Evolutionary conservation across 176 grass and related monocot genomes (phyloP), one percentile per base, ranked within the genome.

Genomic region (Carex cristatella): DNA sequence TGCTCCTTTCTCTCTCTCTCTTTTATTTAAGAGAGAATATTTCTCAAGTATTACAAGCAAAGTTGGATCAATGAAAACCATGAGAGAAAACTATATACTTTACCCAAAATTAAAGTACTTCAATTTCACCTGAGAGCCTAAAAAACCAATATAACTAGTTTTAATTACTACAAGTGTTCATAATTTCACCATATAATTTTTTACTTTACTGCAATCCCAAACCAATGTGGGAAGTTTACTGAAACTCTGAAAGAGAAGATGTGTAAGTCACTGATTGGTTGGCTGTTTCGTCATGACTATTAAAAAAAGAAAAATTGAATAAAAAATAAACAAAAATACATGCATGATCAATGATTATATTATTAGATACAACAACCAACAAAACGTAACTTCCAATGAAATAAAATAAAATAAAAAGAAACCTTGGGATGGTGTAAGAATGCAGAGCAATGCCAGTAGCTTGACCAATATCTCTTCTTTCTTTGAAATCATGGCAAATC

Each of bases 391-490:
- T 57, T 55, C 0, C 13, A 78, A 40, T 40, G 5, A 40, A 40
- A 27, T 56, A 77, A 55, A 76, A 76, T 76, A 76, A 28, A 11
- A 33, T 77, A 56, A 32, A 61, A 16, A 5, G 10, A 23, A 53
- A 90, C 89, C 89, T 90, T 87, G 81, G 19, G 85, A 84, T 70
- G 65, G 59, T 81, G 56, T 49, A 55, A 90, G 79, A 12, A 87
- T 67, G 81, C 54, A 81, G 74, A 87, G 85, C 49, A 90, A 55
- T 56, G 83, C 71, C 54, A 90, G 54, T 56, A 81, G 30, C 48
- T 81, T 72, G 65, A 90, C 12, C 23, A 90, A 79, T 72, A 90
- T 27, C 28, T 66, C 73, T 72, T 30, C 72, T 51, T 71, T 81
- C 74, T 63, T 87, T 32, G 81, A 87, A 87, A 79, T 61, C 88